Conservation (phyloP, 306 rosid genomes). For the Inga laurina region DNA sequence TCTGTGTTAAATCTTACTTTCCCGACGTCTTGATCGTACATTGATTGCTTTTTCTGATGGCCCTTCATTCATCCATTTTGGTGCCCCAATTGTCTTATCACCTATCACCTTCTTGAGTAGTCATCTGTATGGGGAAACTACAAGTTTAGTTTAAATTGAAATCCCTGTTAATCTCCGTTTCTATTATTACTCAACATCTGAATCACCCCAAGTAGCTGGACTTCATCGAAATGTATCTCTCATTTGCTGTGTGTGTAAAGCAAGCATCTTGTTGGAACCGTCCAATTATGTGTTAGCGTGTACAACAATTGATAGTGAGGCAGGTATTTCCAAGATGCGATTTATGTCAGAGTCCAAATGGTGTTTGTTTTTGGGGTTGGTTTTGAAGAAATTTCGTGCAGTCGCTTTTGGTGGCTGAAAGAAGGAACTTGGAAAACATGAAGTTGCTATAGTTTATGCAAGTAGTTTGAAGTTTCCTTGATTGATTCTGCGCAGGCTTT, state of each 20-base stretch:
- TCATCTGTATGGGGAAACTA: conserved; percentile 18
- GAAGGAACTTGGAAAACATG: not conserved
- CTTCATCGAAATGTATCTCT: not conserved
- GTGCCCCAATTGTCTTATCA: conserved; percentile 14
- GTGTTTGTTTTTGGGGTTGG: not conserved
- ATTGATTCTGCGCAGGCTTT: not conserved
- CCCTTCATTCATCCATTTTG: conserved; percentile 19
- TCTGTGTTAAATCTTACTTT: not conserved
- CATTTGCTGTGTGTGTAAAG: not conserved
- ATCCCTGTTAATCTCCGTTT: not conserved
- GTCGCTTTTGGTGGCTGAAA: conserved; percentile 17
- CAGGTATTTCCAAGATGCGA: not conserved
- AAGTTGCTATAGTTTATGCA: not conserved
- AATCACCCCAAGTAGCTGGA: not conserved
- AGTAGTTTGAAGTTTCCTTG: conserved; percentile 22
- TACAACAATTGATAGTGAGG: not conserved
- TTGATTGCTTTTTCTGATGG: conserved; percentile 27
- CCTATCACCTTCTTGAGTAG: conserved; percentile 23
- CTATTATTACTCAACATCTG: conserved; percentile 26
- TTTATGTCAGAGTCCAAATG: not conserved
- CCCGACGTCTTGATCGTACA: conserved; percentile 30
- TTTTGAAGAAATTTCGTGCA: not conserved
- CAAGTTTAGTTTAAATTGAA: conserved; percentile 9
- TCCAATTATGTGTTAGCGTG: not conserved
- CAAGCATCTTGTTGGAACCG: not conserved